Conservation (phyloP, 345 rosid species). For the Gossypioides kirkii region DNA sequence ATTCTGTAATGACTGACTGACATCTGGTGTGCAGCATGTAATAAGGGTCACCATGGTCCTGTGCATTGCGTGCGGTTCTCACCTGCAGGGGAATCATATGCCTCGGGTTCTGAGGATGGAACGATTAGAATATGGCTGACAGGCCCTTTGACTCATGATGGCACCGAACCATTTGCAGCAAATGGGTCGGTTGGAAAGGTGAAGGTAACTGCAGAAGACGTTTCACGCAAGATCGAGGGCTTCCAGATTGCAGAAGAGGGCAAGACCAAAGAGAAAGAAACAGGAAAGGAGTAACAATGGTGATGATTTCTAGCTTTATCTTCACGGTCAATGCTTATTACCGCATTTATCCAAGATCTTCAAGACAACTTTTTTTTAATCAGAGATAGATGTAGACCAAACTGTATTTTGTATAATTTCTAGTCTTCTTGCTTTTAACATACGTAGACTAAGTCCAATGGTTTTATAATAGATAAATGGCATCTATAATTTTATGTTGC, state of each 20-base stretch:
- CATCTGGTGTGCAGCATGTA: conserved; percentile 53
- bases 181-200: conserved; percentile 32
- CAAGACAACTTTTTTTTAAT: background rate
- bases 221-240: conserved; percentile 38
- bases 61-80: conserved; percentile 92
- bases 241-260: conserved; percentile 42
- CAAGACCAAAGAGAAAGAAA: conserved; percentile 25
- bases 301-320: background rate
- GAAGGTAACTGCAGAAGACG: conserved; percentile 39
- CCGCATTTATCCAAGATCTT: background rate
- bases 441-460: background rate
- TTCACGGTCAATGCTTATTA: background rate
- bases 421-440: background rate
- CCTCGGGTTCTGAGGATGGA: conserved; percentile 97
- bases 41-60: conserved; percentile 99
- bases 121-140: conserved; percentile 62
- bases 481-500: background rate
- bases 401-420: background rate
- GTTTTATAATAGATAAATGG: background rate
- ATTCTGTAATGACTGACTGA: background rate
- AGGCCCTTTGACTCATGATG: conserved; percentile 33
- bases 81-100: conserved; percentile 91
- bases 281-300: conserved; percentile 18
- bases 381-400: background rate
- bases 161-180: conserved; percentile 18